Conservation (phyloP, 768 basidiomycete species). For the Mycena maculata region DNA sequence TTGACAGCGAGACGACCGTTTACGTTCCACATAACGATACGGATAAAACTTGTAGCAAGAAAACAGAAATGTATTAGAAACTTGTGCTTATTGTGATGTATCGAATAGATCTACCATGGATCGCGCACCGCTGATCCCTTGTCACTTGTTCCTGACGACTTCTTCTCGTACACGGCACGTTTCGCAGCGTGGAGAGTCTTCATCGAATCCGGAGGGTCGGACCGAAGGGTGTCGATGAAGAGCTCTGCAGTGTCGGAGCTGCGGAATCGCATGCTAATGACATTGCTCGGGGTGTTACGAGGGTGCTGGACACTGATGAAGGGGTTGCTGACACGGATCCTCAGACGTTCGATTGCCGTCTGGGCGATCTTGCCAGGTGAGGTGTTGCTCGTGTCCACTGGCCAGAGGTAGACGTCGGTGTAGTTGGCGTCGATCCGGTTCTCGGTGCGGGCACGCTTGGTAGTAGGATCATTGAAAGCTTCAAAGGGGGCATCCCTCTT, state of each 20-base stretch:
- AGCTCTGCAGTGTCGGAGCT: background rate
- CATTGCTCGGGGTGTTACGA: background rate
- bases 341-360: background rate
- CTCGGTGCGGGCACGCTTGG: too few relatives aligned
- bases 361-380: background rate
- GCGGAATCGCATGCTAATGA: constrained; percentile 23
- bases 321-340: background rate
- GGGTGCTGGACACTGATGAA: background rate
- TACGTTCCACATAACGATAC: constrained; percentile 20
- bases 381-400: background rate
- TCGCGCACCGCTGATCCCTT: too few relatives aligned
- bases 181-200: background rate
- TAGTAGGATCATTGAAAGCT: background rate
- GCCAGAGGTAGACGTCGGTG: constrained; percentile 9
- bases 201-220: background rate
- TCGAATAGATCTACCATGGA: too few relatives aligned
- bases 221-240: constrained; percentile 6
- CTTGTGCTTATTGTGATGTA: too few relatives aligned
- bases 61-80: too few relatives aligned
- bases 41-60: background rate
- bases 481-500: background rate
- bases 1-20: constrained; percentile 21
- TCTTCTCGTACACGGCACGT: background rate
- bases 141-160: too few relatives aligned
- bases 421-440: background rate